Conservation (phyloP, 1,284 basidiomycete species). For the Leccinum fallax region DNA sequence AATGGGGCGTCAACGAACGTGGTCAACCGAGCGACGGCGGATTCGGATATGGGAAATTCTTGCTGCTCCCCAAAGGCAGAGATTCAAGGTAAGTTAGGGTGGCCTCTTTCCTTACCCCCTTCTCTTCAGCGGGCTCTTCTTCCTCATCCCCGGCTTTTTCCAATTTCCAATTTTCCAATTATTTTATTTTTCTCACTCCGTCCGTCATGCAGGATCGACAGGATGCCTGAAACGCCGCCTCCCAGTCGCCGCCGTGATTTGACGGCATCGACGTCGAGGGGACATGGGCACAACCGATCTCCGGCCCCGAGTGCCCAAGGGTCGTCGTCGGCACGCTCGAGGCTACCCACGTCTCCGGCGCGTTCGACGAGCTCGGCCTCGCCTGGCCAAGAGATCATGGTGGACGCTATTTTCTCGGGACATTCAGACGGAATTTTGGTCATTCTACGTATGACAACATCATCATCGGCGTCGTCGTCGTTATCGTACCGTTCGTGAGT, state of each 20-base stretch:
- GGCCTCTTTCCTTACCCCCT: not conserved
- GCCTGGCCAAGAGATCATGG: conserved; percentile 44
- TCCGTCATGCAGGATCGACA: conserved; percentile 22
- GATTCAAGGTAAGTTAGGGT: conserved; percentile 50
- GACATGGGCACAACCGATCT: conserved; percentile 11
- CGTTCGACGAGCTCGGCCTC: conserved; percentile 6
- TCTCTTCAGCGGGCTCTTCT: not conserved
- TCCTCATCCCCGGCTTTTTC: not conserved
- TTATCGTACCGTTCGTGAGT: not conserved
- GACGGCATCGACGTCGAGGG: conserved; percentile 16
- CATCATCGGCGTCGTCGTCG: not conserved
- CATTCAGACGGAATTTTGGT: conserved; percentile 81
- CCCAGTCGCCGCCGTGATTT: conserved; percentile 33
- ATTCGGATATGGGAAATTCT: conserved; percentile 75
- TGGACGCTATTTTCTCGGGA: conserved; percentile 79
- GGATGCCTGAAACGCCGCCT: conserved; percentile 20
- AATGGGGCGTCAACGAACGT: conserved; percentile 77
- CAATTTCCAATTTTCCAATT: not conserved
- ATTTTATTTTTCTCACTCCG: conserved; percentile 4
- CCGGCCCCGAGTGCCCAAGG: not conserved
- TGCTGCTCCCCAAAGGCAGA: conserved; percentile 53
- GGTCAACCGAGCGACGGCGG: conserved; percentile 80
- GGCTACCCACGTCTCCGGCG: conserved; percentile 8
- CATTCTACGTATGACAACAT: conserved; percentile 51
- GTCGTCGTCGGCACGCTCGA: conserved; percentile 14